Evolutionary conservation across 176 grass and related monocot species (phyloP).

Genomic region (Triticum turgidum): DNA sequence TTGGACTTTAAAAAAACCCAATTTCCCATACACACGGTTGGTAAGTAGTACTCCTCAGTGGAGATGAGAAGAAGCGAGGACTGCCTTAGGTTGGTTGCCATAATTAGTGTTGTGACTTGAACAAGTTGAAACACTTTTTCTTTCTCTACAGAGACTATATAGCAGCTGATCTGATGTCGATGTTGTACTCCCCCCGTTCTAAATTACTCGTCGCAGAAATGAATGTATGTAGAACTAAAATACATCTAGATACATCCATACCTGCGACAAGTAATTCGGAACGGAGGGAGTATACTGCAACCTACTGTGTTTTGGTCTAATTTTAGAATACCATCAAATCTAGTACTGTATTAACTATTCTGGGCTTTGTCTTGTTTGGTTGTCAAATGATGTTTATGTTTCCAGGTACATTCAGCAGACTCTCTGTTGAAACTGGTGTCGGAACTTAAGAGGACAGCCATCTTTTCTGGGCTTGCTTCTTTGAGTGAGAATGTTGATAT

Average conservation of each 20-base stretch:
- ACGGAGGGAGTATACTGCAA: neutral
- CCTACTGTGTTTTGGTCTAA: neutral
- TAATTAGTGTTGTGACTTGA: neutral
- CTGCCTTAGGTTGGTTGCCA: neutral
- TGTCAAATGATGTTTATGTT: neutral
- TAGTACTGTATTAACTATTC: neutral
- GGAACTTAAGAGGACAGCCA: slow-evolving; percentile 79
- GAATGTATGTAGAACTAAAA: too few species aligned
- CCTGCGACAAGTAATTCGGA: too few species aligned
- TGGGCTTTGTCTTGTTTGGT: neutral
- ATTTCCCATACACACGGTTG: neutral
- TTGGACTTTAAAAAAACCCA: neutral
- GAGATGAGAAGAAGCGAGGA: neutral
- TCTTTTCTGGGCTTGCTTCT: slow-evolving; percentile 81
- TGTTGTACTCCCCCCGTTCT: neutral
- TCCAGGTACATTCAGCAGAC: slow-evolving; percentile 77
- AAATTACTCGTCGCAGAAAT: too few species aligned
- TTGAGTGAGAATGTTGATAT: slow-evolving; percentile 83
- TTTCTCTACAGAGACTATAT: neutral
- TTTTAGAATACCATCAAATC: neutral
- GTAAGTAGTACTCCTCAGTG: neutral
- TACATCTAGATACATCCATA: too few species aligned
- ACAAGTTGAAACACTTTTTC: neutral
- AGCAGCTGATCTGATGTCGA: neutral
- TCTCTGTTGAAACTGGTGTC: slow-evolving; percentile 79